These are phyloP conservation scores for Agapanthus africanus DNA, from an alignment of 106 monocot species.

Conservation along the genomic window DNA sequence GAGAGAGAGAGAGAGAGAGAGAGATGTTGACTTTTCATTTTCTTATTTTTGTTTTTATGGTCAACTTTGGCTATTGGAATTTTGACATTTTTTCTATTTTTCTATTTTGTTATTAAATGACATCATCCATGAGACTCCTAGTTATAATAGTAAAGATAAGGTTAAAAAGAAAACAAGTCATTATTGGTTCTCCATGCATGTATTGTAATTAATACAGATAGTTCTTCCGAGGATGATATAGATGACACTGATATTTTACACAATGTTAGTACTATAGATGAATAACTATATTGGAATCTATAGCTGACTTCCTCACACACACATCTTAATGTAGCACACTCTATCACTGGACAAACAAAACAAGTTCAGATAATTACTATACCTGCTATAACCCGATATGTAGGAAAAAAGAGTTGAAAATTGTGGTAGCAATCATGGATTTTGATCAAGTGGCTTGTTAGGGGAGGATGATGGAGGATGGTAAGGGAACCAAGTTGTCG, in stretches of 20 bases:
- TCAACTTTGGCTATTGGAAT: no score
- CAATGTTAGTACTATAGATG: background rate
- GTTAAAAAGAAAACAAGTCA: background rate
- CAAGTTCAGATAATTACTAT: background rate
- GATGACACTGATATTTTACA: background rate
- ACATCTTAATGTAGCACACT: background rate
- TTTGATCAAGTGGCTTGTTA: background rate
- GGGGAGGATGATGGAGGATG: background rate
- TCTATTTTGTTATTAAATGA: no score
- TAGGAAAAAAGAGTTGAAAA: background rate
- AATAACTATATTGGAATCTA: background rate
- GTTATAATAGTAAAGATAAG: no score
- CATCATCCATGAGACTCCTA: no score
- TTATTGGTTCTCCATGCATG: background rate
- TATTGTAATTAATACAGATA: background rate
- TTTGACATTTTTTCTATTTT: no score
- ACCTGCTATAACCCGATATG: background rate
- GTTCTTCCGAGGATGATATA: background rate
- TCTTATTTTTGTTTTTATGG: no score
- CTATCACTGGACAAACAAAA: background rate
- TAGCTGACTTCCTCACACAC: background rate
- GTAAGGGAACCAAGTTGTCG: constrained; percentile 2
- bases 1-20: no score
- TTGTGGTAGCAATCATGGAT: background rate
- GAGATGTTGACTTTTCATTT: no score